Evolutionary conservation across 2,329 filamentous ascomycete genomes (phyloP).

Genomic region (Magnaporthales sp.): DNA sequence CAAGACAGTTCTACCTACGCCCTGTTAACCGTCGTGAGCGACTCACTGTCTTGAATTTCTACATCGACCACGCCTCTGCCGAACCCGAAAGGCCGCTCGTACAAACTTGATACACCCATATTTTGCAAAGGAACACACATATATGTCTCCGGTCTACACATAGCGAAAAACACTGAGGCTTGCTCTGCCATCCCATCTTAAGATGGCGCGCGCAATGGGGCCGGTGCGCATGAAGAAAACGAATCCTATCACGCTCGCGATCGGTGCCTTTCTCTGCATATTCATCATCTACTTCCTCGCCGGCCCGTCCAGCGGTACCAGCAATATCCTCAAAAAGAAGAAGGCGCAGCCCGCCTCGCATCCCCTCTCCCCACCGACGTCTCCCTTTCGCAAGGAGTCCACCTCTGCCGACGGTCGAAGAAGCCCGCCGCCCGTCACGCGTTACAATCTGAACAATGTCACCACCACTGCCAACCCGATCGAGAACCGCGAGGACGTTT

Average conservation of each 20-base stretch:
- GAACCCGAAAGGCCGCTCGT: background rate
- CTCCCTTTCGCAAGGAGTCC: constrained; percentile 58
- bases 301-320: constrained; percentile 37
- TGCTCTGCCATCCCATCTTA: constrained; percentile 2
- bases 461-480: constrained; percentile 72
- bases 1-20: background rate
- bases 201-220: constrained; percentile 51
- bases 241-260: constrained; percentile 65
- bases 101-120: background rate
- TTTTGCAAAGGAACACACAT: background rate
- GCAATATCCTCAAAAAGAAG: constrained; percentile 7
- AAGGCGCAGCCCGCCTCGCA: constrained; percentile 25
- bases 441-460: constrained; percentile 92
- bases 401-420: constrained; percentile 42
- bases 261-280: constrained; percentile 65
- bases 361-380: constrained; percentile 64
- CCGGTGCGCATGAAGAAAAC: constrained; percentile 68
- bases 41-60: background rate
- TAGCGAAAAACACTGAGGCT: background rate
- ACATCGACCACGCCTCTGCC: background rate
- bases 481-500: constrained; percentile 72
- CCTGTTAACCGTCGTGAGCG: background rate
- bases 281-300: constrained; percentile 60
- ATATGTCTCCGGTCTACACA: background rate
- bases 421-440: constrained; percentile 74